Conservation (phyloP, 163 green algal species). For the Chlorella variabilis region DNA sequence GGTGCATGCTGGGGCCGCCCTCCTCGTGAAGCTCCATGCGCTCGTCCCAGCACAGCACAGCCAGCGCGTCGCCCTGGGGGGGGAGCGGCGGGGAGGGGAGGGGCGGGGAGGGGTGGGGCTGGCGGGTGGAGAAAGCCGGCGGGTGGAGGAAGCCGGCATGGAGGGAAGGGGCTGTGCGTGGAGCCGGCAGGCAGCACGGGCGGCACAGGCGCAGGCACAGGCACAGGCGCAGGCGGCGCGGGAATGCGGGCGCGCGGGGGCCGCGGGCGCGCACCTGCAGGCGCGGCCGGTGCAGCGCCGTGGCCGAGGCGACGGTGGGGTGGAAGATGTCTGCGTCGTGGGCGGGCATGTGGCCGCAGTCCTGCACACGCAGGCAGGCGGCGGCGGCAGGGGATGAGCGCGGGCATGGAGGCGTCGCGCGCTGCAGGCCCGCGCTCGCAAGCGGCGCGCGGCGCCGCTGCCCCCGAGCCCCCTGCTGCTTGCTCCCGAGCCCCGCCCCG, state of each 20-base stretch:
- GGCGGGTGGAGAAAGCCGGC: not conserved
- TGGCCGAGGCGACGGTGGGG: conserved; percentile 11
- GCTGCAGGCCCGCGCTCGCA: no score
- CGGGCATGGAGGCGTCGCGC: not conserved
- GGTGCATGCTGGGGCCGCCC: conserved; percentile 56
- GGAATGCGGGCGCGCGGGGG: no score
- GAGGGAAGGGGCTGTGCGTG: no score
- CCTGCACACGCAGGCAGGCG: not conserved
- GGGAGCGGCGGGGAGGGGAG: no score
- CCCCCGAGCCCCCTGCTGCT: no score
- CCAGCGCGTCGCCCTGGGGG: conserved; percentile 3
- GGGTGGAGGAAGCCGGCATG: no score
- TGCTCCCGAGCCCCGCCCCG: not conserved
- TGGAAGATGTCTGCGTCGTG: conserved; percentile 34
- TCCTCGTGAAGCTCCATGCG: conserved; percentile 72
- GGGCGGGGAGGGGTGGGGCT: not conserved
- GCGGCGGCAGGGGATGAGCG: not conserved
- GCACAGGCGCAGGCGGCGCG: no score
- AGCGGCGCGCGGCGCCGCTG: no score
- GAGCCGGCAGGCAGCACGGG: no score
- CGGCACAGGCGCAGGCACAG: not conserved
- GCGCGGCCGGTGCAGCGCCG: conserved; percentile 12
- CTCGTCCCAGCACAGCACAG: conserved; percentile 67
- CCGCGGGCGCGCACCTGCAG: conserved; percentile 1
- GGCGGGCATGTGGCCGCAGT: conserved; percentile 41